Percentiles rank a stretch among this genome's conserved stretches.
Conservation (phyloP, 2,329 filamentous ascomycete species). For the Scytalidium lignicola region DNA sequence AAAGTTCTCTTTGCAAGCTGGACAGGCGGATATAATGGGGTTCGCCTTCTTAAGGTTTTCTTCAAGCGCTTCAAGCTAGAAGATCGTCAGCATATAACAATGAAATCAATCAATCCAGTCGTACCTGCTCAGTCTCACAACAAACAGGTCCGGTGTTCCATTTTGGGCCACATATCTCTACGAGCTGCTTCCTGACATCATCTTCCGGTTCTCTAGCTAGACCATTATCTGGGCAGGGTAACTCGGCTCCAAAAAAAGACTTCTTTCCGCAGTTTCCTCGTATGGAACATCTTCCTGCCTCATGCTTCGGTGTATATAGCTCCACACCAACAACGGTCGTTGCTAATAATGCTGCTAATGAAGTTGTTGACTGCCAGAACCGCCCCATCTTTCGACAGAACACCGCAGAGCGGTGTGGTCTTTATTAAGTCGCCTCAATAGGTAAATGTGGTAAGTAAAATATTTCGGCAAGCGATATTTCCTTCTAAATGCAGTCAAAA, state of each 20-base stretch:
- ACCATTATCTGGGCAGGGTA: conserved; percentile 91
- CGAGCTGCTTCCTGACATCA: conserved; percentile 68
- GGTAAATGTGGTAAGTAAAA: neutral
- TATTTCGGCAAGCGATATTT: neutral
- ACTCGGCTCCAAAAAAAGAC: conserved; percentile 80
- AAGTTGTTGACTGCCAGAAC: conserved; percentile 15
- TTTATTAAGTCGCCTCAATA: neutral
- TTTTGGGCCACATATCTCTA: conserved; percentile 79
- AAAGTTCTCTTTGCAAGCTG: conserved; percentile 97
- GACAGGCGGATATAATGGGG: conserved; percentile 85
- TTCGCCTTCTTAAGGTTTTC: conserved; percentile 83
- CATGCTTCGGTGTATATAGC: conserved; percentile 55
- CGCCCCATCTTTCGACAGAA: conserved; percentile 12
- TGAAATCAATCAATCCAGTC: conserved; percentile 7
- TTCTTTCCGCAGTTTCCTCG: conserved; percentile 88
- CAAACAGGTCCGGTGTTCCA: conserved; percentile 84
- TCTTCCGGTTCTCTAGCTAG: conserved; percentile 69
- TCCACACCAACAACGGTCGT: conserved; percentile 16
- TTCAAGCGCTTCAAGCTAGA: conserved; percentile 70
- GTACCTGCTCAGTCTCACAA: conserved; percentile 73
- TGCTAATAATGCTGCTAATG: conserved; percentile 14
- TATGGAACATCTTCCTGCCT: conserved; percentile 83
- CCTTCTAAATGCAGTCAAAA: neutral
- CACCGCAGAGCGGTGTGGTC: conserved; percentile 9
- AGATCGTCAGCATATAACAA: conserved; percentile 1